Evolutionary conservation across 1,284 basidiomycete species (phyloP).

Genomic region (Cronartium ribicola): DNA sequence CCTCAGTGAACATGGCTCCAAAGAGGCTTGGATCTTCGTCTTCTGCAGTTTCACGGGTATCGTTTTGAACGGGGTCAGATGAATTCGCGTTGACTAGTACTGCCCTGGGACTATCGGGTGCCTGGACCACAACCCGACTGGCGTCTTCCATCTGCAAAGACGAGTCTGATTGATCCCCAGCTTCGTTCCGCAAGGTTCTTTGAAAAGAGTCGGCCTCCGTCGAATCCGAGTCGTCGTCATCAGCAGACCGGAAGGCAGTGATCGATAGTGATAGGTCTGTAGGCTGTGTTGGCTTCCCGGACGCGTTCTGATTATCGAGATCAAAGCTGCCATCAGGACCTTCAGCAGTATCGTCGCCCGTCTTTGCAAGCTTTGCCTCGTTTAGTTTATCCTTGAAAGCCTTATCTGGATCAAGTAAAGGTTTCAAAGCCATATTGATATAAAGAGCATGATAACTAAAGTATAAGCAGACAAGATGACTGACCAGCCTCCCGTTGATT

Average conservation of each 20-base stretch:
- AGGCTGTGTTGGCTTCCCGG: neutral
- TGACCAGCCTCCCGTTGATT: slow-evolving; percentile 38
- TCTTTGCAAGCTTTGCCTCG: slow-evolving; percentile 18
- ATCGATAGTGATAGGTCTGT: neutral
- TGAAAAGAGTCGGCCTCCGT: neutral
- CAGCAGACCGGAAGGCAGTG: neutral
- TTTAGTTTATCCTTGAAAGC: slow-evolving; percentile 37
- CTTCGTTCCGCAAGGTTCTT: neutral
- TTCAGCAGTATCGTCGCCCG: neutral
- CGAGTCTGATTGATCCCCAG: neutral
- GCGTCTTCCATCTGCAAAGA: neutral
- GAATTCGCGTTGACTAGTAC: slow-evolving; percentile 1
- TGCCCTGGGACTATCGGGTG: slow-evolving; percentile 1
- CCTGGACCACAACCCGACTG: neutral
- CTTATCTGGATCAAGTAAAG: slow-evolving; percentile 14
- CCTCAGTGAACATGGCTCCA: slow-evolving; percentile 68
- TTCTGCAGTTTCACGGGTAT: slow-evolving; percentile 52
- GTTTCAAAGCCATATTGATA: neutral
- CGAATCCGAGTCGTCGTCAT: slow-evolving; percentile 1
- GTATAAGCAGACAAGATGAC: neutral
- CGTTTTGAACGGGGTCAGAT: slow-evolving; percentile 55
- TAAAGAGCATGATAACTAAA: neutral
- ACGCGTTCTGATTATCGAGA: neutral
- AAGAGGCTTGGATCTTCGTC: slow-evolving; percentile 66
- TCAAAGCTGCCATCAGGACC: neutral